These are phyloP conservation scores for Lasiosphaeria ovina DNA, from an alignment of 495 filamentous ascomycete genomes.

Conservation along the genomic window DNA sequence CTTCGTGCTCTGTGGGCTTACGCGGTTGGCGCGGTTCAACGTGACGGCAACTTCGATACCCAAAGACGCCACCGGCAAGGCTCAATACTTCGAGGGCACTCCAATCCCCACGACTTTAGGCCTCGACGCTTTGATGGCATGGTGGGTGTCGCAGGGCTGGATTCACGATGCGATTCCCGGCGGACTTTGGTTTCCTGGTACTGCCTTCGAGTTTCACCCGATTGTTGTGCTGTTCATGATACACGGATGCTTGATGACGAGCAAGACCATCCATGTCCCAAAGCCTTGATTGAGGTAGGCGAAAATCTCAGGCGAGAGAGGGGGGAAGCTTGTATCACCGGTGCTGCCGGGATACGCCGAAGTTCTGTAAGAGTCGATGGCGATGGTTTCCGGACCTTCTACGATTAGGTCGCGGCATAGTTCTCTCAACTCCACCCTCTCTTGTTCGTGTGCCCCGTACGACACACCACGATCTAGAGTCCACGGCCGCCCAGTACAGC, in stretches of 20 bases:
- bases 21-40: conserved; percentile 93
- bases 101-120: conserved; percentile 87
- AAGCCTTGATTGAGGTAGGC: conserved; percentile 61
- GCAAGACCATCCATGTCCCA: conserved; percentile 92
- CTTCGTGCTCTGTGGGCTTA: conserved; percentile 94
- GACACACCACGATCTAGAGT: too few relatives aligned
- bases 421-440: too few relatives aligned
- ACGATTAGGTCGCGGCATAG: too few relatives aligned
- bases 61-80: conserved; percentile 88
- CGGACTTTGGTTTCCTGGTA: conserved; percentile 63
- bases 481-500: too few relatives aligned
- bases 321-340: too few relatives aligned
- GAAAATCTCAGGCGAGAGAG: too few relatives aligned
- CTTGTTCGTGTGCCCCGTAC: too few relatives aligned
- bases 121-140: conserved; percentile 82
- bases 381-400: too few relatives aligned
- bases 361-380: too few relatives aligned
- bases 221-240: conserved; percentile 74
- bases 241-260: conserved; percentile 89
- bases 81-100: conserved; percentile 92
- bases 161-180: conserved; percentile 71
- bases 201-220: conserved; percentile 82
- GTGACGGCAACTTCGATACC: conserved; percentile 85
- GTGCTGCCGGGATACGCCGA: too few relatives aligned
- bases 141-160: conserved; percentile 81